phyloP scores from a whole-genome alignment of 768 basidiomycete genomes.

The Mycena chlorophos region DNA sequence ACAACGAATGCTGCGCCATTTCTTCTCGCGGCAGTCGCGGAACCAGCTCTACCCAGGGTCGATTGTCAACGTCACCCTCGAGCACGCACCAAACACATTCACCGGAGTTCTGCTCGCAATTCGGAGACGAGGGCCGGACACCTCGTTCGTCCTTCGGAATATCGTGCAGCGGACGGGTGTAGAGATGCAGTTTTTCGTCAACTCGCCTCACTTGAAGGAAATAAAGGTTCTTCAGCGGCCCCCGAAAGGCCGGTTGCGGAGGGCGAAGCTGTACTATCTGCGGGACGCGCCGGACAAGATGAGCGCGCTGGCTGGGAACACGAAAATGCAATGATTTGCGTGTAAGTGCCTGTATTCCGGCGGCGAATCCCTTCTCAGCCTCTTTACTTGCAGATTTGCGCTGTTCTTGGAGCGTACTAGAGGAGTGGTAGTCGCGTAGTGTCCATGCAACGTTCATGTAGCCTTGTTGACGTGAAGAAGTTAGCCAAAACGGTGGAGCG shows the following conservation, averaged over 20 bases:
- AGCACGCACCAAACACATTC: constrained; percentile 79
- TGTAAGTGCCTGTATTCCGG: too few relatives aligned
- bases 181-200: constrained; percentile 88
- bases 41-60: constrained; percentile 77
- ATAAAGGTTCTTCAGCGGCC: constrained; percentile 77
- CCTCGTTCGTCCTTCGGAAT: constrained; percentile 87
- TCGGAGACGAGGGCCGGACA: constrained; percentile 81
- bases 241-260: constrained; percentile 60
- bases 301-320: constrained; percentile 62
- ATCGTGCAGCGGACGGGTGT: constrained; percentile 89
- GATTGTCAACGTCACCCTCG: constrained; percentile 77
- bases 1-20: constrained; percentile 59
- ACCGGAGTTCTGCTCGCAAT: constrained; percentile 87
- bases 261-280: constrained; percentile 83
- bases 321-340: constrained; percentile 33
- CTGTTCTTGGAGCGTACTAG: too few relatives aligned
- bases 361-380: neutral
- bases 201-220: constrained; percentile 84
- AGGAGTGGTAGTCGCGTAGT: too few relatives aligned
- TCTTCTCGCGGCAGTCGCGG: constrained; percentile 73
- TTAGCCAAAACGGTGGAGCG: too few relatives aligned
- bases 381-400: neutral
- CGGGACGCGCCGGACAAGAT: constrained; percentile 84
- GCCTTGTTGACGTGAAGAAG: too few relatives aligned
- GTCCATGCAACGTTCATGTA: too few relatives aligned